Base-by-base conservation (phyloP, 495 filamentous ascomycete genomes). In the Penicillium mononematosum region DNA sequence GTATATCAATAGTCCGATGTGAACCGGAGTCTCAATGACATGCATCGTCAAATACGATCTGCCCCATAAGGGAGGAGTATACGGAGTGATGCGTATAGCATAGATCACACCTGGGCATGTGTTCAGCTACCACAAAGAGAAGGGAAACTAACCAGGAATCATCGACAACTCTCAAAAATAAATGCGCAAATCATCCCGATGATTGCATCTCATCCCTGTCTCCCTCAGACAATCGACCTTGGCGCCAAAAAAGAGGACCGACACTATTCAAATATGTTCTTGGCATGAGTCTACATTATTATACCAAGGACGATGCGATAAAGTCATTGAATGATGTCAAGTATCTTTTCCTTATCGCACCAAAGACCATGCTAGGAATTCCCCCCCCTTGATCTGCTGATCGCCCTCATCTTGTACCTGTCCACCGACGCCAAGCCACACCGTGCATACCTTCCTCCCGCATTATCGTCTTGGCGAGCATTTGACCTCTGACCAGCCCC, bases 391-490 rank as follows among this genome's bases (percentile, higher is more conserved):
- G 55, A 63, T 63, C 59, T 42, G 41, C 50, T 47, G 45, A 55
- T 54, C 52, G 38, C 47, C 47, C 48, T 50, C 44, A 45, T 49
- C 43, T 49, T 5, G 51, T 46, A 55, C 44, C 44, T 47, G 53
- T 55, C 52, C 52, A 54, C 52, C 52, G 12, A 36, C 59, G 71
- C 71, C 71, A 72, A 74, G 67, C 62, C 51, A 38, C 58, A 57
- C 67, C 65, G 63, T 72, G 69, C 71, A 72, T 74, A 62, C 65
- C 62, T 60, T 59, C 45, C 57, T 59, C 57, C 54, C 58, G 48
- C 45, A 66, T 69, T 66, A 72, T 70, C 51, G 60, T 64, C 67
- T 72, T 69, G 66, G 66, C 66, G 31, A 38, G 17, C 50, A 61
- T 58, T 45, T 12, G 20, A 25, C 24, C 24, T 16, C 9, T 55